Percentiles rank a stretch among this genome's conserved stretches.
Conservation (phyloP, 352 stramenopile genomes). For the Phytophthora rubi region DNA sequence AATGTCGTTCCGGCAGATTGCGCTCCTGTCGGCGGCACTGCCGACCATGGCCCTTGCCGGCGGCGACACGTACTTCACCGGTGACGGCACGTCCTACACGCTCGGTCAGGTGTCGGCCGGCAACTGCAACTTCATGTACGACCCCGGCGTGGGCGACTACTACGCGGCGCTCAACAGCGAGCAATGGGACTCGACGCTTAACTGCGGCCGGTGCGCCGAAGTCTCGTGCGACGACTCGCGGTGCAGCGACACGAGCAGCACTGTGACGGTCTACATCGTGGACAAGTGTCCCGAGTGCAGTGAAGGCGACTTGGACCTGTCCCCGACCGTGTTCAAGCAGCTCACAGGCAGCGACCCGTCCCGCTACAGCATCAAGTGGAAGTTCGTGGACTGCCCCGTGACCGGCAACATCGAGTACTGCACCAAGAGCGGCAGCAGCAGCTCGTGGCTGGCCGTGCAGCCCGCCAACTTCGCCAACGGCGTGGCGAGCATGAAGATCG, state of each 20-base stretch:
- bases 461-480: conserved; percentile 41
- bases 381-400: conserved; percentile 57
- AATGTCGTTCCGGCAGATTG: conserved; percentile 19
- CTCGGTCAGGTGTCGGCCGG: conserved; percentile 33
- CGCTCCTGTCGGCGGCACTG: conserved; percentile 12
- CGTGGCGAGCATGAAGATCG: conserved; percentile 43
- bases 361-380: conserved; percentile 57
- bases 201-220: conserved; percentile 75
- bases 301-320: conserved; percentile 64
- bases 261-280: conserved; percentile 59
- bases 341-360: conserved; percentile 49
- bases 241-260: conserved; percentile 51
- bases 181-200: conserved; percentile 60
- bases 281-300: conserved; percentile 76
- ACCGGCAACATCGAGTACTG: conserved; percentile 54
- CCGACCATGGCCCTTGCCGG: conserved; percentile 22
- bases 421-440: conserved; percentile 58
- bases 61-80: conserved; percentile 39
- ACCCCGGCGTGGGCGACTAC: conserved; percentile 44
- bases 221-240: conserved; percentile 60
- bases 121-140: conserved; percentile 70
- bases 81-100: conserved; percentile 59
- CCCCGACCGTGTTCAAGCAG: conserved; percentile 48
- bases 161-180: conserved; percentile 72
- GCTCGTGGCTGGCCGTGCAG: conserved; percentile 38